Conservation (phyloP, 768 basidiomycete genomes). For the Boletus huronensis region DNA sequence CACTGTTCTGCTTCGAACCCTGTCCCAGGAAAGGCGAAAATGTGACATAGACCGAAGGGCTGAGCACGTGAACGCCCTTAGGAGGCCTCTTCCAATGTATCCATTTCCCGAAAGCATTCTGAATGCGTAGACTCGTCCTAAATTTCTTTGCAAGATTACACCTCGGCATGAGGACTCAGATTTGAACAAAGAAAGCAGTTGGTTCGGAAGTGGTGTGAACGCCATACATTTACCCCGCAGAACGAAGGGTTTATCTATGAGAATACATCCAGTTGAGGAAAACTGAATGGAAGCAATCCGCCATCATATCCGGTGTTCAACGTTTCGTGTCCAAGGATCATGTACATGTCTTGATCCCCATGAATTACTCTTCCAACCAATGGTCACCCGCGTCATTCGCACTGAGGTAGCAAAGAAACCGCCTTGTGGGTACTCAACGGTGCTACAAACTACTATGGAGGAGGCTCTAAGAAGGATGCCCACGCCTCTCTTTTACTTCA, state of each 20-base stretch:
- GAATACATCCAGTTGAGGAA: too few relatives aligned
- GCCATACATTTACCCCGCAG: too few relatives aligned
- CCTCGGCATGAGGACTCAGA: neutral
- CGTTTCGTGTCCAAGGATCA: neutral
- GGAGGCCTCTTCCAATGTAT: neutral
- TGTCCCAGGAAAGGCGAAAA: conserved; percentile 5
- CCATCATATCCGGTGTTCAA: neutral
- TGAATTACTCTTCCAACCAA: neutral
- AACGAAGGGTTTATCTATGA: neutral
- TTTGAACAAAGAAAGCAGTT: neutral
- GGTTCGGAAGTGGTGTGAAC: neutral
- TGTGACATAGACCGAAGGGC: conserved; percentile 6
- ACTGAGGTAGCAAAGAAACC: neutral
- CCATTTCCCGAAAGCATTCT: too few relatives aligned
- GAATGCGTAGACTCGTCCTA: neutral
- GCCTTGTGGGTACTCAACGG: neutral
- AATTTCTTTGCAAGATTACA: neutral
- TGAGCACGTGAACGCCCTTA: conserved; percentile 7
- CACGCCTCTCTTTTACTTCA: conserved; percentile 15
- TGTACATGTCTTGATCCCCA: neutral
- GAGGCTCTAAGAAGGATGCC: conserved; percentile 9
- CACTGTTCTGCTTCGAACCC: conserved; percentile 7
- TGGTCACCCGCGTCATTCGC: neutral
- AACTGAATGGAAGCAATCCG: neutral
- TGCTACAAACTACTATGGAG: conserved; percentile 16